Evolutionary conservation across 148 eudicot species (phyloP), one percentile per base, ranked within the genome.

Genomic region (Silene uniflora): DNA sequence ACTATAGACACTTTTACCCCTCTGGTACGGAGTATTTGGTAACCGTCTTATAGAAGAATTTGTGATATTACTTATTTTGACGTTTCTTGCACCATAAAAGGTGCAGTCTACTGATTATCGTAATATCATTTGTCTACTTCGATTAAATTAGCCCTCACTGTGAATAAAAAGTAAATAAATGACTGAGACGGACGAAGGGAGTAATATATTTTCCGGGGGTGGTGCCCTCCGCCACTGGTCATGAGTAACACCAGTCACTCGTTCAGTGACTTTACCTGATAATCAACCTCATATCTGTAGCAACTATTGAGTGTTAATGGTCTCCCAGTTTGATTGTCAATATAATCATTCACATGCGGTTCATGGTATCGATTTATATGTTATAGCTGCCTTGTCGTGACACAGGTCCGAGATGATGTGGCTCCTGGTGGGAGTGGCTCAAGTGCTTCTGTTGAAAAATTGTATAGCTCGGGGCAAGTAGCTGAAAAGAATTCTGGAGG

Each of bases 321-420:
- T 32, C 35, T n/a, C 47, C 32, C 35, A 32, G 35, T 49, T 10
- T 10, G 23, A 22, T 35, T 76, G 58, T 35, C 58, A 19, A 23
- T 3, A 35, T 49, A n/a, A n/a, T 17, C 8, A 49, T 58, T 68
- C 46, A 56, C 13, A 18, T 56, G 21, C 17, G 27, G 24, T 78
- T 24, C 59, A 12, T 56, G 19, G 62, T 52, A 42, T 23, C 3
- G n/a, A 18, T 62, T 58, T 60, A 12, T 55, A 22, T 54, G 10
- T 75, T 5, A 17, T 5, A 42, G 60, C 27, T 61, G 64, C 69
- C 42, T 23, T 25, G 22, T n/a, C 11, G 22, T 77, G 63, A 22
- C 39, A 58, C 79, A 84, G 86, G 77, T 76, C 44, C 67, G 63
- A 73, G 71, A 60, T 68, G 82, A 77, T 62, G 74, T 52, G 18